A percentile compares a stretch with the other conserved stretches of the same genome.
Conservation (phyloP, 179 eudicot genomes). For the Spinacia oleracea region DNA sequence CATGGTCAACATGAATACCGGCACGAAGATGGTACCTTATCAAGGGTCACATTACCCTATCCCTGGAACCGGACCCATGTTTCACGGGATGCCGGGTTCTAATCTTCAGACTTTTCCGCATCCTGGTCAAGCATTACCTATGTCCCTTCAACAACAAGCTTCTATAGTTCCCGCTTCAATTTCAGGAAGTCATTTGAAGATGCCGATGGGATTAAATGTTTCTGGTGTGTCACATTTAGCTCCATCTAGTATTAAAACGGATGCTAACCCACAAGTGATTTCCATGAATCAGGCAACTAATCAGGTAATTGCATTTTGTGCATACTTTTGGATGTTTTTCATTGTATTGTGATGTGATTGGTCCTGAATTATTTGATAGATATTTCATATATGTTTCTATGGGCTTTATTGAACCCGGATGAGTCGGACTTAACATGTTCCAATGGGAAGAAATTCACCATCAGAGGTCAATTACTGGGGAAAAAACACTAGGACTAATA, state of each 20-base stretch:
- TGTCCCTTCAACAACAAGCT: slow-evolving; percentile 42
- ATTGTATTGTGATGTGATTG: not conserved
- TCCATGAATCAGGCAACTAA: slow-evolving; percentile 36
- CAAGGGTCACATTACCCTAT: slow-evolving; percentile 47
- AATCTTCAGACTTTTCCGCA: slow-evolving; percentile 50
- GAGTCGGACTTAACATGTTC: not conserved
- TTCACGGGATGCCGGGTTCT: slow-evolving; percentile 55
- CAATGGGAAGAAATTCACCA: not conserved
- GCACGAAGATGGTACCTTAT: slow-evolving; percentile 49
- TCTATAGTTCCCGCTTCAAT: slow-evolving; percentile 41
- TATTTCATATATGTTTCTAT: not conserved
- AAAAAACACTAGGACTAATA: not conserved
- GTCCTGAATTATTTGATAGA: not conserved
- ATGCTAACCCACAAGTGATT: slow-evolving; percentile 30
- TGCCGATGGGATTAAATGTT: slow-evolving; percentile 34
- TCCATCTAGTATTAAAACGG: slow-evolving; percentile 30
- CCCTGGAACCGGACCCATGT: slow-evolving; percentile 40
- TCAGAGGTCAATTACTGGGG: not conserved
- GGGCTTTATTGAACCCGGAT: not conserved
- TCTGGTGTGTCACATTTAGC: slow-evolving; percentile 33
- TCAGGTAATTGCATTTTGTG: slow-evolving; percentile 47
- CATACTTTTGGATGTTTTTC: not conserved
- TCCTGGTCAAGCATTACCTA: slow-evolving; percentile 59
- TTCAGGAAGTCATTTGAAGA: slow-evolving; percentile 29
- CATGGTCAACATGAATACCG: slow-evolving; percentile 63